Conservation (phyloP, 1,139 yeast species). For the Taphrina deformans region DNA sequence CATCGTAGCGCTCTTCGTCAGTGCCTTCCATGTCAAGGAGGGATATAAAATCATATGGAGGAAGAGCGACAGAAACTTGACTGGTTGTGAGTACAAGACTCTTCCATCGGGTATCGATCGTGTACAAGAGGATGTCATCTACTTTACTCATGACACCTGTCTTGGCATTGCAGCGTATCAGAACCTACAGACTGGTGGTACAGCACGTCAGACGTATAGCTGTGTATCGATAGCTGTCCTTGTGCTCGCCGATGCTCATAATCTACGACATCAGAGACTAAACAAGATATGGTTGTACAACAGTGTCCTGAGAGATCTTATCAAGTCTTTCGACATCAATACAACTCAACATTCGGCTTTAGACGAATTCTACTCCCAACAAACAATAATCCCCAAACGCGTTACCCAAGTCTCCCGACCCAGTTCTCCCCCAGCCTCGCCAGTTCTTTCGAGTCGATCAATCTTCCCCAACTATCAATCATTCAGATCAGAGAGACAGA, state of each 20-base stretch:
- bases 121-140: conserved; percentile 6
- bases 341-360: background rate
- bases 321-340: background rate
- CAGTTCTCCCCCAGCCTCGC: conserved; percentile 18
- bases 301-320: background rate
- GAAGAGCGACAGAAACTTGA: background rate
- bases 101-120: conserved; percentile 11
- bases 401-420: background rate
- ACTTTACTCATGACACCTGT: conserved; percentile 10
- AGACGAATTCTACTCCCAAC: background rate
- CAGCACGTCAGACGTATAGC: background rate
- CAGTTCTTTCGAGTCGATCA: conserved; percentile 4
- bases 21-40: background rate
- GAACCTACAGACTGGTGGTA: conserved; percentile 3
- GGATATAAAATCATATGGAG: conserved; percentile 15
- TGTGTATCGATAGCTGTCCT: conserved; percentile 16
- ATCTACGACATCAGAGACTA: conserved; percentile 11
- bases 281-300: conserved; percentile 17
- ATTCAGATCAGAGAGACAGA: conserved; percentile 6
- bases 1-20: conserved; percentile 14
- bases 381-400: background rate
- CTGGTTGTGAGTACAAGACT: conserved; percentile 20
- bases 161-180: conserved; percentile 4
- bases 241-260: conserved; percentile 6
- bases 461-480: conserved; percentile 9